Percentiles rank a stretch among this genome's conserved stretches.
phyloP scores from a whole-genome alignment of 1,284 basidiomycete genomes.

The Trametes pubescens region DNA sequence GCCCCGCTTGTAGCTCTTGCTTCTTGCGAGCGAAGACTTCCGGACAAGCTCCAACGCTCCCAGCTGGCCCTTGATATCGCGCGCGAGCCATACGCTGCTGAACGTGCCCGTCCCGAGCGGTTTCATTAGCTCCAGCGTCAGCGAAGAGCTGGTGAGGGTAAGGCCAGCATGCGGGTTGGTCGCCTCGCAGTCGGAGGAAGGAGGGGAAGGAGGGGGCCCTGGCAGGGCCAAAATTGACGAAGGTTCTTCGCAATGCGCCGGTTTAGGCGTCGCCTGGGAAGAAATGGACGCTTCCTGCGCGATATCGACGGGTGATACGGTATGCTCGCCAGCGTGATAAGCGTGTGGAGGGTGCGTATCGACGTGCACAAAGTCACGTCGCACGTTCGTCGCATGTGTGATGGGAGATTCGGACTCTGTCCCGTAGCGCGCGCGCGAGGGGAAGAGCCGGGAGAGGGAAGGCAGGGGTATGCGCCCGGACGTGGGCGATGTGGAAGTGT shows the following conservation, averaged over 20 bases:
- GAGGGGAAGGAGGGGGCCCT: constrained; percentile 20
- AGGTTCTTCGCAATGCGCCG: constrained; percentile 17
- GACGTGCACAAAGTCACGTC: constrained; percentile 35
- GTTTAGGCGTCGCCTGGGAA: constrained; percentile 21
- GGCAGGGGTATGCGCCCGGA: constrained; percentile 35
- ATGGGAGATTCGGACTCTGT: constrained; percentile 31
- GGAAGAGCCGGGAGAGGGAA: constrained; percentile 44
- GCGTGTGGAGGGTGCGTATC: constrained; percentile 27
- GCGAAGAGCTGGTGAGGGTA: constrained; percentile 39
- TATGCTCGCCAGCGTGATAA: constrained; percentile 21
- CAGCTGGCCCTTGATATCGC: constrained; percentile 54
- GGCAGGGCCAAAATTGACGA: constrained; percentile 17
- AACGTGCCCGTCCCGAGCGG: constrained; percentile 80
- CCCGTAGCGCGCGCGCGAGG: constrained; percentile 43
- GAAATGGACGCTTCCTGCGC: constrained; percentile 23
- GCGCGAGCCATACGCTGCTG: constrained; percentile 79
- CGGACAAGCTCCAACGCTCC: constrained; percentile 45
- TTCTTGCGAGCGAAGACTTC: constrained; percentile 45
- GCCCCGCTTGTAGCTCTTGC: constrained; percentile 42
- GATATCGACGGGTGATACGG: constrained; percentile 25
- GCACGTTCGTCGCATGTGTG: constrained; percentile 30
- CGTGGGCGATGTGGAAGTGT: constrained; percentile 40
- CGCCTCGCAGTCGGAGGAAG: constrained; percentile 23
- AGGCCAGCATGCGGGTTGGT: constrained; percentile 31
- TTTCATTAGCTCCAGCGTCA: constrained; percentile 54